These are phyloP conservation scores for Mycena epipterygia DNA, from an alignment of 768 basidiomycete species.

Conservation along the genomic window DNA sequence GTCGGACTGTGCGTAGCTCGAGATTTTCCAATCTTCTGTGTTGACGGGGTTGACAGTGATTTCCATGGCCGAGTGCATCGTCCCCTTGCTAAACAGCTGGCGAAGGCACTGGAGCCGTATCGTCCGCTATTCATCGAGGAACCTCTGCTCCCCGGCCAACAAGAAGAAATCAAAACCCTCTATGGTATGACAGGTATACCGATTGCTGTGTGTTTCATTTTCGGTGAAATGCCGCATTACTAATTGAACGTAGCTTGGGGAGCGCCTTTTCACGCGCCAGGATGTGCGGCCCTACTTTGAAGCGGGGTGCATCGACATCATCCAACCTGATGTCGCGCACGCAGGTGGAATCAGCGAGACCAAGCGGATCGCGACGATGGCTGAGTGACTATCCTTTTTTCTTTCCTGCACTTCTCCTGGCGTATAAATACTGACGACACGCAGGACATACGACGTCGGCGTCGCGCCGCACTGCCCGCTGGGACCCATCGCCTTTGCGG, in stretches of 20 bases:
- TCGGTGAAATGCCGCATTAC: not conserved
- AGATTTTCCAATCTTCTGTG: not conserved
- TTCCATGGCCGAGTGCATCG: conserved; percentile 81
- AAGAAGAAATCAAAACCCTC: conserved; percentile 31
- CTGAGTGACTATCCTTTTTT: conserved; percentile 44
- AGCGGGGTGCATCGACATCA: conserved; percentile 73
- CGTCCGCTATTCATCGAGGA: conserved; percentile 78
- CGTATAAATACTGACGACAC: conserved; percentile 25
- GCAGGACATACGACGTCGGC: conserved; percentile 76
- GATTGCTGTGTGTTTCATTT: conserved; percentile 42
- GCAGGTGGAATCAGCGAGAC: conserved; percentile 36
- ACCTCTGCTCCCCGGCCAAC: conserved; percentile 39
- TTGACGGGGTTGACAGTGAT: conserved; percentile 51
- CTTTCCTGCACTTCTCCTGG: no score
- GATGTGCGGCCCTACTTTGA: conserved; percentile 79
- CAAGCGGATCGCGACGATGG: conserved; percentile 58
- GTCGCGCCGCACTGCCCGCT: conserved; percentile 81
- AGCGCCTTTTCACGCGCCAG: conserved; percentile 71
- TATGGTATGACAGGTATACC: conserved; percentile 33
- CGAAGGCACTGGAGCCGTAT: conserved; percentile 69
- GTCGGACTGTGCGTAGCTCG: conserved; percentile 59
- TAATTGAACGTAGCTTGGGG: conserved; percentile 55
- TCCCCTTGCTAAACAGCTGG: conserved; percentile 78
- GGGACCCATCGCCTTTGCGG: conserved; percentile 79
- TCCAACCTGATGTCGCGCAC: conserved; percentile 72